phyloP scores from a whole-genome alignment of 257 asterid species.

The Salvia miltiorrhiza region DNA sequence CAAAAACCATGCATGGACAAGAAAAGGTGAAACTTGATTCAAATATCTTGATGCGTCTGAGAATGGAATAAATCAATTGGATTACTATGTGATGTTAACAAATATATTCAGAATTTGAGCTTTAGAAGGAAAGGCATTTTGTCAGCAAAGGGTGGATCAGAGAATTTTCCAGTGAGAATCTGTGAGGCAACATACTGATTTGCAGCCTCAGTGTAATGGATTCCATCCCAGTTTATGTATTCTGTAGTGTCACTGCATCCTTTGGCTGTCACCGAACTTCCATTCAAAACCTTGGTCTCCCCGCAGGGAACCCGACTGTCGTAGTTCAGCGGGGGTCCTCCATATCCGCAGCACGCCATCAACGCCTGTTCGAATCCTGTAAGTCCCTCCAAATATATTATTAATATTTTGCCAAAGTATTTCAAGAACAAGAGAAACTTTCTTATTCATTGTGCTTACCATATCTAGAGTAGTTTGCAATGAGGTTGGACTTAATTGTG shows the following conservation, averaged over 20 bases:
- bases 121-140: conserved; percentile 77
- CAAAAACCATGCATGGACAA: not conserved
- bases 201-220: conserved; percentile 93
- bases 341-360: conserved; percentile 92
- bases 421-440: not conserved
- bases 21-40: not conserved
- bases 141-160: conserved; percentile 80
- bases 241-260: conserved; percentile 78
- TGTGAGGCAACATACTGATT: conserved; percentile 70
- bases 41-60: not conserved
- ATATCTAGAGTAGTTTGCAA: conserved; percentile 66
- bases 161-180: conserved; percentile 80
- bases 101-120: conserved; percentile 48
- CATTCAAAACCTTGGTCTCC: conserved; percentile 68
- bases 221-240: conserved; percentile 89
- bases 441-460: conserved; percentile 43
- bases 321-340: conserved; percentile 92
- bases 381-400: not conserved
- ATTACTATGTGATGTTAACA: conserved; percentile 11
- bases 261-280: conserved; percentile 67
- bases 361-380: conserved; percentile 87
- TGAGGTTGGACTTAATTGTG: conserved; percentile 79
- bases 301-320: conserved; percentile 81
- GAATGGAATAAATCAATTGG: conserved; percentile 10
- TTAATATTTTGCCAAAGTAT: not conserved